Evolutionary conservation across 78 protist genomes (phyloP).

Genomic region (Dictyostelium capitatum): DNA sequence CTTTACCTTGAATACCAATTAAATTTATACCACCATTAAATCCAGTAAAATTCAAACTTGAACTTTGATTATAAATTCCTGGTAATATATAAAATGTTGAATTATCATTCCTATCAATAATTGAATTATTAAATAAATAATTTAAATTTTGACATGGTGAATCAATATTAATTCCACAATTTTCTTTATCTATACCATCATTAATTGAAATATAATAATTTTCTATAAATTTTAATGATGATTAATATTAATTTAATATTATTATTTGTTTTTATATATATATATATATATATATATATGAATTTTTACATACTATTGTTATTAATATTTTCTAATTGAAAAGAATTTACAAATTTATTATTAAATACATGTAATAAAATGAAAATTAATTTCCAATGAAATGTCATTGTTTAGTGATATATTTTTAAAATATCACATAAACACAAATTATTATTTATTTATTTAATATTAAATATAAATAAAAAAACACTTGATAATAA

Average conservation of each 20-base stretch:
- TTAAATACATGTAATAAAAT: not conserved
- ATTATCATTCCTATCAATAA: not conserved
- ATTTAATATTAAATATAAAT: too few species aligned
- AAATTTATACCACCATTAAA: not conserved
- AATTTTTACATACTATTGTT: too few species aligned
- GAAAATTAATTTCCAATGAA: not conserved
- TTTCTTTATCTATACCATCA: not conserved
- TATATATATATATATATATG: too few species aligned
- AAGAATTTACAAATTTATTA: not conserved
- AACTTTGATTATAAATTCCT: not conserved
- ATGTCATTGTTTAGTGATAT: not conserved
- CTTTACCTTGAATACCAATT: not conserved
- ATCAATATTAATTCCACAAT: not conserved
- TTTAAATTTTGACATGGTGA: constrained; percentile 5
- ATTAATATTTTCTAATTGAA: not conserved
- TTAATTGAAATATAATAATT: not conserved
- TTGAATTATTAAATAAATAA: constrained; percentile 7
- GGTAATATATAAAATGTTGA: not conserved
- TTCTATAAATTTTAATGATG: not conserved
- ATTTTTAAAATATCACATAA: too few species aligned
- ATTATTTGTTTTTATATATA: too few species aligned
- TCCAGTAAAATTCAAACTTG: not conserved
- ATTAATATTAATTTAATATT: too few species aligned
- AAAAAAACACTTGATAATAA: too few species aligned
- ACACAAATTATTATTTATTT: too few species aligned